Evolutionary conservation across 1,284 basidiomycete genomes (phyloP).

Genomic region (Termitomyces sp.): DNA sequence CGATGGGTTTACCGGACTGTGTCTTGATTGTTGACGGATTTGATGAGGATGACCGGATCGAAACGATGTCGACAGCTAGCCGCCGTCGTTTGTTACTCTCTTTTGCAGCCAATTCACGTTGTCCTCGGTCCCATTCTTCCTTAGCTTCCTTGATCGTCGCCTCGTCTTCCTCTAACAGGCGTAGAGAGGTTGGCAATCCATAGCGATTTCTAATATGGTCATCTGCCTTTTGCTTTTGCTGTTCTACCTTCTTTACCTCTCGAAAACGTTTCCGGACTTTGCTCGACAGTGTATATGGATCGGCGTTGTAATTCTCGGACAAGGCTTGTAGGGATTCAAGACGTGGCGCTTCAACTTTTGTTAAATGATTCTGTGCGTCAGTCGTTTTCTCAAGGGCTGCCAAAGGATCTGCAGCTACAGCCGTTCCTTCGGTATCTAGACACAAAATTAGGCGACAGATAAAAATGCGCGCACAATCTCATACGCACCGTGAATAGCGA

Average conservation of each 20-base stretch:
- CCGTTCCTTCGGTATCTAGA: constrained; percentile 65
- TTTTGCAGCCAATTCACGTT: constrained; percentile 35
- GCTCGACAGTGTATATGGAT: constrained; percentile 79
- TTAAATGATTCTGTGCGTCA: constrained; percentile 67
- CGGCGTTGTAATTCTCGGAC: constrained; percentile 71
- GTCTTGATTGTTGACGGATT: constrained; percentile 12
- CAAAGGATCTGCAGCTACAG: constrained; percentile 70
- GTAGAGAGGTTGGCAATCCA: constrained; percentile 62
- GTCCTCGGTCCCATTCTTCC: constrained; percentile 52
- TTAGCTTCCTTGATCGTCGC: constrained; percentile 51
- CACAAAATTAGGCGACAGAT: constrained; percentile 3
- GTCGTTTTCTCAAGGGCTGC: constrained; percentile 85
- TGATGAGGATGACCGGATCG: constrained; percentile 24
- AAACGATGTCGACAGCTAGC: constrained; percentile 30
- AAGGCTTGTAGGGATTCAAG: constrained; percentile 72
- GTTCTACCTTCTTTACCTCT: constrained; percentile 76
- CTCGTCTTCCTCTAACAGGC: constrained; percentile 57
- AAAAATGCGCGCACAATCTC: background rate
- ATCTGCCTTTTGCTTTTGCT: constrained; percentile 61
- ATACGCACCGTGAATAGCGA: constrained; percentile 74
- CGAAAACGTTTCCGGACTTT: constrained; percentile 79
- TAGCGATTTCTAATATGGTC: constrained; percentile 67
- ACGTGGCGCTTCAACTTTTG: constrained; percentile 69
- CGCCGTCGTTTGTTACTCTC: constrained; percentile 45
- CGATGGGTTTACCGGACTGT: constrained; percentile 28